Conservation (phyloP, 495 filamentous ascomycete species). For the Tuber brumale region DNA sequence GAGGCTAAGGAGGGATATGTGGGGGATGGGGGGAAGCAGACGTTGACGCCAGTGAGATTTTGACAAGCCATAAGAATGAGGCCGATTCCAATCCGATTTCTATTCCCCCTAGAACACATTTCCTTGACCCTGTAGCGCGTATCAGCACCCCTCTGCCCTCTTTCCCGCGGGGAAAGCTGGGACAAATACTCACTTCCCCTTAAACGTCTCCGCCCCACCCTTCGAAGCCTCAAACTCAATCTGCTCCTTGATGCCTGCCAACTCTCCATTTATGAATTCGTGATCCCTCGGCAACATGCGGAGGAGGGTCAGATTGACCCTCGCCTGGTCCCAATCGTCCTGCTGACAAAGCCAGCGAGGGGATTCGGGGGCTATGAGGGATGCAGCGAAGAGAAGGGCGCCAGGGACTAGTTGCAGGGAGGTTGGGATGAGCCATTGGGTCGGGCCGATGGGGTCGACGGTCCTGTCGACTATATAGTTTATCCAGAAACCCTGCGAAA, state of each 20-base stretch:
- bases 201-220: conserved; percentile 14
- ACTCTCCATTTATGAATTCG: conserved; percentile 41
- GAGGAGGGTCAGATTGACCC: conserved; percentile 45
- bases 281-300: conserved; percentile 41
- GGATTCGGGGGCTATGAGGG: conserved; percentile 52
- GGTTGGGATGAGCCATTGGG: conserved; percentile 55
- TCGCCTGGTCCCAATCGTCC: conserved; percentile 50
- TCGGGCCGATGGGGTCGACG: conserved; percentile 42
- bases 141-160: not conserved
- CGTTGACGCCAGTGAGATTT: conserved; percentile 42
- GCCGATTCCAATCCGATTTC: conserved; percentile 41
- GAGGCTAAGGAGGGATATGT: not conserved
- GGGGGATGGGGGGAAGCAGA: not conserved
- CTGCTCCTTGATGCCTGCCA: conserved; percentile 41
- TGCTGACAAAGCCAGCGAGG: conserved; percentile 57
- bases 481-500: conserved; percentile 44
- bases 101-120: conserved; percentile 27
- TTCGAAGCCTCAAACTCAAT: conserved; percentile 26
- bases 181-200: conserved; percentile 17
- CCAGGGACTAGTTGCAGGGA: conserved; percentile 54
- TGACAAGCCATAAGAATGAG: conserved; percentile 40
- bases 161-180: not conserved
- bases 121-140: conserved; percentile 23
- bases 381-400: conserved; percentile 48
- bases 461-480: conserved; percentile 51